Evolutionary conservation across 1,284 basidiomycete genomes (phyloP).

Genomic region (Cutaneotrichosporon spelunceum): DNA sequence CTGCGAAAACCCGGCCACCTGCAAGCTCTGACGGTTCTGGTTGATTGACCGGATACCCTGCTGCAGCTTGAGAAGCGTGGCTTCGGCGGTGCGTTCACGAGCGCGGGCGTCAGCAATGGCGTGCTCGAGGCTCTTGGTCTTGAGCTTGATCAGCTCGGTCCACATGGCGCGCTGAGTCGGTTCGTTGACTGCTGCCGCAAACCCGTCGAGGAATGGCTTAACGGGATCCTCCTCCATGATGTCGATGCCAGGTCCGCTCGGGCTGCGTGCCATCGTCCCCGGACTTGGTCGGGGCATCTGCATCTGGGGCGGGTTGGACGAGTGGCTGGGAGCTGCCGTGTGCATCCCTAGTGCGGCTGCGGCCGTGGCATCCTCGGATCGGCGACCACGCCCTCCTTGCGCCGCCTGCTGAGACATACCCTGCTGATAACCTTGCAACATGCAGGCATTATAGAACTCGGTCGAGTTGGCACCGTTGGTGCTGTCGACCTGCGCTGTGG

Average conservation of each 20-base stretch:
- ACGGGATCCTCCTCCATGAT: slow-evolving; percentile 21
- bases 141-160: slow-evolving; percentile 44
- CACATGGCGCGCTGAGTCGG: slow-evolving; percentile 35
- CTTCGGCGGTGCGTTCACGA: slow-evolving; percentile 44
- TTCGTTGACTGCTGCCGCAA: slow-evolving; percentile 27
- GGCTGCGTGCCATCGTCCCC: not conserved
- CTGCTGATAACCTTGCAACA: slow-evolving; percentile 15
- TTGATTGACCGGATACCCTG: slow-evolving; percentile 8
- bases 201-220: slow-evolving; percentile 22
- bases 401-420: not conserved
- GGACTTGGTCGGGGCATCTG: slow-evolving; percentile 3
- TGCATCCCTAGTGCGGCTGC: slow-evolving; percentile 5
- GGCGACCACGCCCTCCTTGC: slow-evolving; percentile 8
- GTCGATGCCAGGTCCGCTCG: not conserved
- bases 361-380: not conserved
- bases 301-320: slow-evolving; percentile 8
- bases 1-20: slow-evolving; percentile 4
- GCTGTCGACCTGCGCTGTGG: not conserved
- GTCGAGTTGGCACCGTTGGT: slow-evolving; percentile 24
- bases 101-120: slow-evolving; percentile 47
- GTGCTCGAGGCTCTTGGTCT: slow-evolving; percentile 43
- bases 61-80: slow-evolving; percentile 40
- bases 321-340: slow-evolving; percentile 5
- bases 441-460: slow-evolving; percentile 18
- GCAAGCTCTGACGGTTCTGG: slow-evolving; percentile 8